Base-by-base conservation (phyloP, 2,329 filamentous ascomycete species). In the Epichloe festucae region DNA sequence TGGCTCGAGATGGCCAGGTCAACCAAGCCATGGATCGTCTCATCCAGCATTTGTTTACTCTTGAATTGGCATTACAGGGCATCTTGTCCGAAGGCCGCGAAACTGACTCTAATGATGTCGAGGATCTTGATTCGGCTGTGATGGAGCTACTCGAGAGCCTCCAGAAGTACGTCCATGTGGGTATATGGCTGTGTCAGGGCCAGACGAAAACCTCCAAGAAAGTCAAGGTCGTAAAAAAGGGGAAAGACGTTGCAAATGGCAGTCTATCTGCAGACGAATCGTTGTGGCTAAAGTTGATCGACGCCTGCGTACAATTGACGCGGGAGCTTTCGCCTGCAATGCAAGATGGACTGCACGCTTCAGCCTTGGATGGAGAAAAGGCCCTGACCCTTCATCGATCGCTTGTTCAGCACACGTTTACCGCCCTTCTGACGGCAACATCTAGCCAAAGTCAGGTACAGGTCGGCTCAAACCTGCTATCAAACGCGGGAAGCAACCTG, bases 101-200 rank as follows among this genome's bases (percentile, higher is more conserved):
- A 1, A 76, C 77, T 2, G 77, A 84, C 52, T 76, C 76, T 2
- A 77, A 84, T 52, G 70, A 75, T 1, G 67, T 71, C 2, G 47
- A 57, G 14, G 63, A 71, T 35, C 55, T 83, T 2, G 78, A 82
- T 53, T 79, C 84, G 55, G 79, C 85, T 0, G 80, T 85, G 0
- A 79, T 85, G 52, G 85, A 90, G 52, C 74, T 95, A 1, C 74
- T 95, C 4, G 78, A 81, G 52, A 82, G 85, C 0, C 71, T 98
- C 17, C 84, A 94, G 55, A 96, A 95, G 64, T 97, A 95, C 67
- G 82, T 85, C 1, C 84, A 89, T 56, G 88, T 98, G 1, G 93
- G 94, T 14, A 91, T 95, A 48, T 98, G 93, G 93, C 73, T 98
- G 12, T 97, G 93, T 60, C 88, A 94, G 67, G 82, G 85, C 1